Base-by-base conservation (phyloP, 2,329 filamentous ascomycete genomes). In the Diaporthe sp. region DNA sequence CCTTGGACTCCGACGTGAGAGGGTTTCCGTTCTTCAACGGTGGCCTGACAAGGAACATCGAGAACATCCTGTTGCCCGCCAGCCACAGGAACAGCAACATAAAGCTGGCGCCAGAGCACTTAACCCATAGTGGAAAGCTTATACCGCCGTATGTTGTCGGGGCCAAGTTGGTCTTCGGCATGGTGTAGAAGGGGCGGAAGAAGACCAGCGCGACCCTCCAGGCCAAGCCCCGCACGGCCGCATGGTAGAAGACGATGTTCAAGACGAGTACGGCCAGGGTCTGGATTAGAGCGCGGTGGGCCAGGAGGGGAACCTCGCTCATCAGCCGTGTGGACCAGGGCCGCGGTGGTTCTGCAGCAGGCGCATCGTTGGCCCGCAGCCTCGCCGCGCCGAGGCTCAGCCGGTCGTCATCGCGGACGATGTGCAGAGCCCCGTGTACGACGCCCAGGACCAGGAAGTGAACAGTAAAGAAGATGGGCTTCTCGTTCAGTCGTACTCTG, bases 1-100 rank as follows among this genome's bases (percentile, higher is more conserved):
- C 96, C 81, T 94, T 97, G 22, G 95, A 94, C 79, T 96, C 94
- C 25, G 90, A 90, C 0, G 95, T 98, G 74, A 98, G 89, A 5
- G 96, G 95, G 80, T 93, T 90, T n/a, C 90, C 93, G 79, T 94
- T 94, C 86, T 98, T 98, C 72, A 98, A 82, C 0, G 96, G 96
- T 79, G 94, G 92, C 82, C 94, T 93, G 37, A 92, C 91, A 81
- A 98, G 91, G 83, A 95, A 95, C n/a, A 92, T 85, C 7, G 93
- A 93, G 82, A 98, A 98, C 37, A 94, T 90, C 39, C 90, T 86
- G 81, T 97, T 97, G 55, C 92, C 92, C 34, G 93, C 86, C 75
- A 95, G 90, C 95, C 96, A 98, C 44, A 97, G 85, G 28, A 94
- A 82, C 20, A 91, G 87, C 17, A 98, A 85, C 71, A 97, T 82